Percentiles rank a stretch among this genome's conserved stretches.
Conservation (phyloP, 768 basidiomycete species). For the Naematelia aurantialba region DNA sequence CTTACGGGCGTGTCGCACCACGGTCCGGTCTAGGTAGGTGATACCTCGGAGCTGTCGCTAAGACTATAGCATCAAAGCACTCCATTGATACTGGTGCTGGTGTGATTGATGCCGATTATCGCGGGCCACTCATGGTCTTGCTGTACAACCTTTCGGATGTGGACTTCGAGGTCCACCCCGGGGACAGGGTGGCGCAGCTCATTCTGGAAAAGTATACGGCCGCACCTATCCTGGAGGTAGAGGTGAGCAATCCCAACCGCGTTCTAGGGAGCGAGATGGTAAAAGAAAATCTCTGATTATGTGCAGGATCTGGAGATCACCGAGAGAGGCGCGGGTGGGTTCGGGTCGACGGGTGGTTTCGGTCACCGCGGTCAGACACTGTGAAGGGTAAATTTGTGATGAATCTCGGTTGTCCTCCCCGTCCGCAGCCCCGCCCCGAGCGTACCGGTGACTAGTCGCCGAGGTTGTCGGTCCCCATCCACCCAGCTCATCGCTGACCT, state of each 20-base stretch:
- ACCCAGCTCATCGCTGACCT: too few species aligned
- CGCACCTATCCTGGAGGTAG: conserved; percentile 78
- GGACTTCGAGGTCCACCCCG: conserved; percentile 86
- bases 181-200: conserved; percentile 89
- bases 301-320: conserved; percentile 76
- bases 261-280: background rate
- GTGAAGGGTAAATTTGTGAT: conserved; percentile 1
- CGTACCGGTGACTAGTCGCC: too few species aligned
- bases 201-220: conserved; percentile 85
- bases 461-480: too few species aligned
- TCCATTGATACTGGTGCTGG: conserved; percentile 98
- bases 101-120: conserved; percentile 93
- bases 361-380: conserved; percentile 10
- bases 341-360: conserved; percentile 86
- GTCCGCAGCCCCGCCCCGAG: background rate
- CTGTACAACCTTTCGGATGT: conserved; percentile 86
- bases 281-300: conserved; percentile 3
- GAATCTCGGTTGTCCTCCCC: conserved; percentile 1
- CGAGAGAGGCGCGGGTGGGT: conserved; percentile 75
- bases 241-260: conserved; percentile 62
- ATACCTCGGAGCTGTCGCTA: background rate
- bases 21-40: conserved; percentile 86
- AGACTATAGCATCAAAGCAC: conserved; percentile 75
- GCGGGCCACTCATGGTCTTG: conserved; percentile 85
- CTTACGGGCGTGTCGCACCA: conserved; percentile 94